Conservation (phyloP, 768 basidiomycete species). For the Leccinum arenicola region DNA sequence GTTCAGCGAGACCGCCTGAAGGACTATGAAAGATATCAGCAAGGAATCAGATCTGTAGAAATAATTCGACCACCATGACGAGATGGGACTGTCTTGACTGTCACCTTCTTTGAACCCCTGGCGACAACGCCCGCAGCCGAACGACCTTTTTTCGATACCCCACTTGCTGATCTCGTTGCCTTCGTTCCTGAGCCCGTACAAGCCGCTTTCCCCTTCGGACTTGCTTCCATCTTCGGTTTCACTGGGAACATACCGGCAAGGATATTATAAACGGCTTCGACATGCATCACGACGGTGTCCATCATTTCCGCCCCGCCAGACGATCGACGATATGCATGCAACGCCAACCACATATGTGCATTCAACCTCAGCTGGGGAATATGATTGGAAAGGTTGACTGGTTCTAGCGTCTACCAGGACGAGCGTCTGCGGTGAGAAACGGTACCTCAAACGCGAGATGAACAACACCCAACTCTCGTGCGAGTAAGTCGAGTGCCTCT, state of each 20-base stretch:
- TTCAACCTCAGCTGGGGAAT: conserved; percentile 50
- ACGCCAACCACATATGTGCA: conserved; percentile 64
- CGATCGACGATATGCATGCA: conserved; percentile 62
- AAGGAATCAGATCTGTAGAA: background rate
- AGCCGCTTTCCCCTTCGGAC: conserved; percentile 23
- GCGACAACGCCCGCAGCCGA: background rate
- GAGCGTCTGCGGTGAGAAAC: background rate
- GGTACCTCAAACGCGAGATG: background rate
- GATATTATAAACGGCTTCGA: conserved; percentile 50
- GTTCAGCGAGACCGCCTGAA: conserved; percentile 19
- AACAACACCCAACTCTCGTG: conserved; percentile 37
- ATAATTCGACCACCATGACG: conserved; percentile 34
- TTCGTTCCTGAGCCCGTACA: conserved; percentile 19
- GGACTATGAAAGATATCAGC: conserved; percentile 5
- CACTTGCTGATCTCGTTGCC: conserved; percentile 1
- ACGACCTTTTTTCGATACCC: conserved; percentile 40
- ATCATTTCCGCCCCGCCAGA: conserved; percentile 40
- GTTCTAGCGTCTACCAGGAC: conserved; percentile 26
- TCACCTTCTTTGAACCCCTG: conserved; percentile 13
- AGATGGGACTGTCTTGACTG: conserved; percentile 40
- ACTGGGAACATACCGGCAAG: conserved; percentile 39
- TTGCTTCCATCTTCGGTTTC: conserved; percentile 12
- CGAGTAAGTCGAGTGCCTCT: conserved; percentile 43
- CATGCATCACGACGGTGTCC: conserved; percentile 45
- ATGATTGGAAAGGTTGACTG: conserved; percentile 31